phyloP scores from a whole-genome alignment of 2,329 filamentous ascomycete species.

The Fusarium sp. region DNA sequence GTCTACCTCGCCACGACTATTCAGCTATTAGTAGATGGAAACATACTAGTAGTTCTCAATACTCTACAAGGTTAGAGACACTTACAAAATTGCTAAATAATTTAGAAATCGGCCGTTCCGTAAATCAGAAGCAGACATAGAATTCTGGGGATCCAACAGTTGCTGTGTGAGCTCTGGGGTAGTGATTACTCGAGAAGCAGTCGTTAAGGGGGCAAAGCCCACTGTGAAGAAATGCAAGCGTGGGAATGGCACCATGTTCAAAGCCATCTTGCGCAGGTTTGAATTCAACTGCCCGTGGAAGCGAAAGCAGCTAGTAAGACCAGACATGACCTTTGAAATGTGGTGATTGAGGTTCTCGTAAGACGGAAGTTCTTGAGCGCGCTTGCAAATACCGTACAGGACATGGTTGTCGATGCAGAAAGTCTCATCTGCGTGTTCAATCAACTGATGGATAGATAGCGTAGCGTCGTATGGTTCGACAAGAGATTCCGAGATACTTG shows the following conservation, averaged over 20 bases:
- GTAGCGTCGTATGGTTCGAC: too few relatives aligned
- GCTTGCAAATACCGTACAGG: constrained; percentile 99
- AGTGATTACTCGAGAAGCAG: constrained; percentile 90
- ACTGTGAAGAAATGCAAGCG: constrained; percentile 99
- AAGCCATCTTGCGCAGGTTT: constrained; percentile 97
- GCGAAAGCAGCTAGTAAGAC: constrained; percentile 96
- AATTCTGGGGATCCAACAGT: constrained; percentile 99
- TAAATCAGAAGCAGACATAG: constrained; percentile 99
- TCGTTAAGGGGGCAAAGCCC: constrained; percentile 18
- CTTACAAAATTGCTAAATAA: constrained; percentile 91
- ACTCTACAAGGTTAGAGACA: too few relatives aligned
- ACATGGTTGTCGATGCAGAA: constrained; percentile 82
- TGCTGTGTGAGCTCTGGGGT: constrained; percentile 99
- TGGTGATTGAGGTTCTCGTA: constrained; percentile 99
- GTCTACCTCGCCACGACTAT: constrained; percentile 91
- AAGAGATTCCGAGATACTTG: too few relatives aligned
- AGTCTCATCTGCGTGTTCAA: too few relatives aligned
- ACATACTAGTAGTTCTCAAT: too few relatives aligned
- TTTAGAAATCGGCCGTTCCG: constrained; percentile 99
- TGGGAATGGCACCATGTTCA: constrained; percentile 99
- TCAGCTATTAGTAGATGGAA: too few relatives aligned
- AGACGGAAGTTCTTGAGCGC: constrained; percentile 98
- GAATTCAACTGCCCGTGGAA: constrained; percentile 99
- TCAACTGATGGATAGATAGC: too few relatives aligned
- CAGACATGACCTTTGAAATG: constrained; percentile 99